phyloP scores from a whole-genome alignment of 371 early-diverging fungal species.

The Rhizomucor miehei region DNA sequence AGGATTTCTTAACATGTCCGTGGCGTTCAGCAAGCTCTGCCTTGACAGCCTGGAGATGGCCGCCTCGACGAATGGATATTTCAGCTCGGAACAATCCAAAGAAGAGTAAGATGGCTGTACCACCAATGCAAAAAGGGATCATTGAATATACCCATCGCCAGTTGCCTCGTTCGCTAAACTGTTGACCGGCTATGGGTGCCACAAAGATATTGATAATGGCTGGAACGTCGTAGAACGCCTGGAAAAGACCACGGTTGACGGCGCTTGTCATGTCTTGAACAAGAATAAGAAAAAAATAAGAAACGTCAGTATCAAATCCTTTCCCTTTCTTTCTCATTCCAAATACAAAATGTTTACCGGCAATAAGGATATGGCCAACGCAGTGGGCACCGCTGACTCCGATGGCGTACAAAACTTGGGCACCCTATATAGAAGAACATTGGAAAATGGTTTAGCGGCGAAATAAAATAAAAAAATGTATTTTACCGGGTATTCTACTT shows the following conservation, averaged over 20 bases:
- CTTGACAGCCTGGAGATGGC: too few relatives aligned
- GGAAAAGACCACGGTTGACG: slow-evolving; percentile 16
- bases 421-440: too few relatives aligned
- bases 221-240: slow-evolving; percentile 38
- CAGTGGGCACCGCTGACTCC: too few relatives aligned
- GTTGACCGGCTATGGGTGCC: slow-evolving; percentile 22
- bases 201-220: slow-evolving; percentile 33
- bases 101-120: too few relatives aligned
- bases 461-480: too few relatives aligned
- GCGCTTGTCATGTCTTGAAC: slow-evolving; percentile 24
- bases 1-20: not conserved
- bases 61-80: too few relatives aligned
- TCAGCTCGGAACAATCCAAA: too few relatives aligned
- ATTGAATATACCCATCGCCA: slow-evolving; percentile 25
- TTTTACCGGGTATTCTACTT: too few relatives aligned
- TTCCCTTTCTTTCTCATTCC: too few relatives aligned
- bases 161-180: slow-evolving; percentile 1
- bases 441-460: too few relatives aligned
- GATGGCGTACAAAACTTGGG: too few relatives aligned
- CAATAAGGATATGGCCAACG: slow-evolving; percentile 42
- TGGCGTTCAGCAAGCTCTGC: not conserved
- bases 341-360: slow-evolving; percentile 33
- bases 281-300: not conserved
- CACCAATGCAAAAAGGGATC: slow-evolving; percentile 23
- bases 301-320: too few relatives aligned